Evolutionary conservation across 2,329 filamentous ascomycete species (phyloP).

Genomic region (Ophiostoma himal-ulmi): DNA sequence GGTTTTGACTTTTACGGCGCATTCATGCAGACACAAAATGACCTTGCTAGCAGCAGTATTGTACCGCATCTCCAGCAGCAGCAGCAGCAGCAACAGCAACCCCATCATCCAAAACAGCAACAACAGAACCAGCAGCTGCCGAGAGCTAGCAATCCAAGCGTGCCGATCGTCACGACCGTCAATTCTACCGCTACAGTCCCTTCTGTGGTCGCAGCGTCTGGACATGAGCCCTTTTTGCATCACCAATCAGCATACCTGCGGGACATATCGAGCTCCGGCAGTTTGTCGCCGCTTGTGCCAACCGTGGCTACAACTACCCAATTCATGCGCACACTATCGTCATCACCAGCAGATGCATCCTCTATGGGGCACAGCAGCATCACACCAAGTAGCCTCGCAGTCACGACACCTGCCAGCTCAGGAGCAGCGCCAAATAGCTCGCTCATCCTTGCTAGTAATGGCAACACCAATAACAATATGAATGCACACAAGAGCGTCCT

Average conservation of each 20-base stretch:
- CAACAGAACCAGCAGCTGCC: not conserved
- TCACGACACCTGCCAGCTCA: not conserved
- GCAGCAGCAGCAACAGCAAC: constrained; percentile 13
- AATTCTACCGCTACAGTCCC: not conserved
- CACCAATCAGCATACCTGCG: constrained; percentile 1
- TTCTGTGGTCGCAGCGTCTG: not conserved
- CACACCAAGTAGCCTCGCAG: not conserved
- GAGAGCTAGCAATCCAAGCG: not conserved
- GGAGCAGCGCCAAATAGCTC: not conserved
- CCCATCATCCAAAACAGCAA: constrained; percentile 3
- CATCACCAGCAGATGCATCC: not conserved
- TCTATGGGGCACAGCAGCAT: not conserved
- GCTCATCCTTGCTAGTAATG: constrained; percentile 5
- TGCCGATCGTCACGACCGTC: not conserved
- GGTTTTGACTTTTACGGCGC: not conserved
- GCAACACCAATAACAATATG: constrained; percentile 6
- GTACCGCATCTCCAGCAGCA: not conserved
- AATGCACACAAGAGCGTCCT: constrained; percentile 17
- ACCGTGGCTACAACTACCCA: not conserved
- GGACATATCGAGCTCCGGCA: not conserved
- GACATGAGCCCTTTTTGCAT: not conserved
- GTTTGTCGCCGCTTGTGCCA: not conserved
- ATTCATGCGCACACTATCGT: not conserved
- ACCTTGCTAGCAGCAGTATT: not conserved
- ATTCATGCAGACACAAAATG: not conserved